Evolutionary conservation across 331 rosid genomes (phyloP).

Genomic region (Arachis monticola): DNA sequence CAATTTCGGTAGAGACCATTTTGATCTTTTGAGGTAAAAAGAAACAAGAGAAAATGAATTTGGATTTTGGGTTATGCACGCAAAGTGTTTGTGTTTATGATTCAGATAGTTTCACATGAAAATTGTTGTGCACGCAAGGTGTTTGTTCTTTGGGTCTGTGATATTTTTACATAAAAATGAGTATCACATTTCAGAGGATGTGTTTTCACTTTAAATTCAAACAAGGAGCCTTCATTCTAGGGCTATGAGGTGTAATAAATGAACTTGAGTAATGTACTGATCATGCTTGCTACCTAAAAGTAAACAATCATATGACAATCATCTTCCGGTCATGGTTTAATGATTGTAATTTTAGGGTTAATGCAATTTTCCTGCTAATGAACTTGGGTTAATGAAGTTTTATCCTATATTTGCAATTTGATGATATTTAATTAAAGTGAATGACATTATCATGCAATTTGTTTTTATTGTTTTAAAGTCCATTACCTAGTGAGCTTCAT

Average conservation of each 20-base stretch:
- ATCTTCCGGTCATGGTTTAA: neutral
- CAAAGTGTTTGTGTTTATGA: conserved; percentile 34
- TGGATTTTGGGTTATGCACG: conserved; percentile 31
- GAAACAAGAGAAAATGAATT: neutral
- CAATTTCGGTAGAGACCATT: conserved; percentile 70
- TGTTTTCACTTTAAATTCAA: neutral
- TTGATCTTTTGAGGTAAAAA: conserved; percentile 58
- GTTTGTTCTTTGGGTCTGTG: conserved; percentile 33
- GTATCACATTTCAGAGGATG: neutral
- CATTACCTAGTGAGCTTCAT: neutral
- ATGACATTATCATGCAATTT: too few species aligned
- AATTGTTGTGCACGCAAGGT: conserved; percentile 16
- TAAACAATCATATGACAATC: neutral
- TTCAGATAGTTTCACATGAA: conserved; percentile 7
- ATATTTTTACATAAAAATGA: neutral
- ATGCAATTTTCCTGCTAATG: too few species aligned
- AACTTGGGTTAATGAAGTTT: too few species aligned
- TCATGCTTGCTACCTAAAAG: neutral
- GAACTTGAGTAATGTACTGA: neutral
- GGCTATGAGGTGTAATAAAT: neutral
- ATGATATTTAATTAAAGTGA: too few species aligned
- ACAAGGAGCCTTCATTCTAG: neutral
- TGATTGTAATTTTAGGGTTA: too few species aligned
- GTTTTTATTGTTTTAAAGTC: too few species aligned
- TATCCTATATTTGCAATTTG: too few species aligned